These are phyloP conservation scores for Lipomyces sp. DNA, from an alignment of 805 yeast genomes.

Conservation along the genomic window DNA sequence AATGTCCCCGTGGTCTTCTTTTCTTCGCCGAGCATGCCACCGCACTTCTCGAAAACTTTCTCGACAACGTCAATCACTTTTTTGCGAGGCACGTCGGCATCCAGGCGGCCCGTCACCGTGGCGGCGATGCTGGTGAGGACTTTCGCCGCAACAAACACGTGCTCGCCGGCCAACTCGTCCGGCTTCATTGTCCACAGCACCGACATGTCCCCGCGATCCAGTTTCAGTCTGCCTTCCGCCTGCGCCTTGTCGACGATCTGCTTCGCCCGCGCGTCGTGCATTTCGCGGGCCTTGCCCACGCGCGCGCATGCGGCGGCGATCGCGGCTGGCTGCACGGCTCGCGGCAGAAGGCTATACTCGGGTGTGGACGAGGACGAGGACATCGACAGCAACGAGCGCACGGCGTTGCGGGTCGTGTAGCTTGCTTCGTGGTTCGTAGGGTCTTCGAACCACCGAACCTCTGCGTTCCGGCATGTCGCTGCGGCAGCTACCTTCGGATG, in stretches of 20 bases:
- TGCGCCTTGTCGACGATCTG: not conserved
- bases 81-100: not conserved
- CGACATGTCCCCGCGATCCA: not conserved
- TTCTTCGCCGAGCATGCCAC: too few relatives aligned
- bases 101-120: not conserved
- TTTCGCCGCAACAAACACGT: too few relatives aligned
- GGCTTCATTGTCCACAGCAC: not conserved
- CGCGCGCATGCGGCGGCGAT: not conserved
- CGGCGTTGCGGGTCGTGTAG: conserved; percentile 57
- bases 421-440: conserved; percentile 53
- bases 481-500: conserved; percentile 46
- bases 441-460: conserved; percentile 68
- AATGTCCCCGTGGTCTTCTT: too few relatives aligned
- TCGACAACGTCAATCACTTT: not conserved
- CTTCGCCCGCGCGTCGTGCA: not conserved
- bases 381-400: conserved; percentile 40
- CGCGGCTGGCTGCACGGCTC: conserved; percentile 14
- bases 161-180: too few relatives aligned
- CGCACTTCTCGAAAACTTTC: not conserved
- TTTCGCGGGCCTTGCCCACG: not conserved
- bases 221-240: too few relatives aligned
- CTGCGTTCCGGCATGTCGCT: conserved; percentile 44
- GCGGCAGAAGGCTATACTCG: conserved; percentile 26
- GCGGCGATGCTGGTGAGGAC: not conserved
- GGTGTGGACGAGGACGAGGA: conserved; percentile 26